Conservation (phyloP, 2,329 filamentous ascomycete species). For the Diaporthe sp. region DNA sequence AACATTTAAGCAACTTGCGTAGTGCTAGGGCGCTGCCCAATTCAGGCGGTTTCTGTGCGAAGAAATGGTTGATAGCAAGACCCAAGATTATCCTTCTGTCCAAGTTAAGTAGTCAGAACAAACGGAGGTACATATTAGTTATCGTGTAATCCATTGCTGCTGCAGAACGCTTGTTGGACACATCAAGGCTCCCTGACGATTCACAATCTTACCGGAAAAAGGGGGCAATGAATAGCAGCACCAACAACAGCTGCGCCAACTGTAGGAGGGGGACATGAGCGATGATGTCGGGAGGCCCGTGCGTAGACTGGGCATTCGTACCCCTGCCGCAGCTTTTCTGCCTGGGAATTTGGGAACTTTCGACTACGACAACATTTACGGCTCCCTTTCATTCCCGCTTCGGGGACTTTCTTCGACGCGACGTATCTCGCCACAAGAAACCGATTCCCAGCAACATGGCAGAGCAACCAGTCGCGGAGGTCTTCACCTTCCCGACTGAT, state of each 20-base stretch:
- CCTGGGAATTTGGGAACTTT: not conserved
- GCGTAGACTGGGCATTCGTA: not conserved
- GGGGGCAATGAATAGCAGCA: not conserved
- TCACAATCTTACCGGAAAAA: no score
- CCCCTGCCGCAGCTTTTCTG: constrained; percentile 20
- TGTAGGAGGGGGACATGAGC: not conserved
- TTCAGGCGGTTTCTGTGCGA: no score
- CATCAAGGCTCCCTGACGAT: not conserved
- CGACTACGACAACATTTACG: not conserved
- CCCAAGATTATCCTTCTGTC: not conserved
- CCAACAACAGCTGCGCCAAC: not conserved
- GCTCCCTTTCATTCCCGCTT: not conserved
- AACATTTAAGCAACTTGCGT: not conserved
- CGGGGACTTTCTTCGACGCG: constrained; percentile 13
- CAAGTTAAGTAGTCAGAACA: not conserved
- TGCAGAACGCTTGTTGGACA: not conserved
- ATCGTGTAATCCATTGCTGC: not conserved
- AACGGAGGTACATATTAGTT: not conserved
- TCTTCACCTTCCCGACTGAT: constrained; percentile 69
- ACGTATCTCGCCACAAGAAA: constrained; percentile 2
- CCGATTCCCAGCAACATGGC: constrained; percentile 32
- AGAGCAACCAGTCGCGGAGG: constrained; percentile 45
- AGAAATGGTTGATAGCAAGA: not conserved
- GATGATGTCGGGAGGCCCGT: constrained; percentile 15
- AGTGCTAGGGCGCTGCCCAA: not conserved